Conservation (phyloP, 768 basidiomycete genomes). For the Boletus huronensis region DNA sequence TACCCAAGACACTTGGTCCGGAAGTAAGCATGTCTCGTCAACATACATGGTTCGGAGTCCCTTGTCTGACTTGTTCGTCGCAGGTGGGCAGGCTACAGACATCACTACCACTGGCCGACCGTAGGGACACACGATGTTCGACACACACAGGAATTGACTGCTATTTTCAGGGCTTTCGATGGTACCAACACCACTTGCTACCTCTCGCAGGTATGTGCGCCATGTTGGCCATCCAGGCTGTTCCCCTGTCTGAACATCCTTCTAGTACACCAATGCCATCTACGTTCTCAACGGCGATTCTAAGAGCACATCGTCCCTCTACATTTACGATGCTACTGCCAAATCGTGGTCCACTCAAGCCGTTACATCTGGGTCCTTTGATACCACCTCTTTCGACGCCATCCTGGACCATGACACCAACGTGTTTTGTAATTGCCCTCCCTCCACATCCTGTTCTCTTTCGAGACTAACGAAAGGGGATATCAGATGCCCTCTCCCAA, state of each 20-base stretch:
- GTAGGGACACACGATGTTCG: constrained; percentile 41
- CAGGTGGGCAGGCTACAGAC: constrained; percentile 46
- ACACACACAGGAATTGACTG: neutral
- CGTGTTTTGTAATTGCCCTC: constrained; percentile 58
- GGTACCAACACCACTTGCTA: constrained; percentile 65
- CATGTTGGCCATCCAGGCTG: neutral
- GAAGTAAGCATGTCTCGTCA: constrained; percentile 35
- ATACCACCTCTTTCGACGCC: constrained; percentile 60
- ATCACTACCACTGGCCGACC: constrained; percentile 75
- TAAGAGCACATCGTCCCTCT: constrained; percentile 61
- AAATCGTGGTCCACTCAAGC: constrained; percentile 79
- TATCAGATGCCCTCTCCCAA: constrained; percentile 64
- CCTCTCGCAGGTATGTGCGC: constrained; percentile 54
- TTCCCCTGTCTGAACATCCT: constrained; percentile 2
- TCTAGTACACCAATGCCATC: constrained; percentile 77
- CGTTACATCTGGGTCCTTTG: constrained; percentile 50
- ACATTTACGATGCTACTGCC: constrained; percentile 75
- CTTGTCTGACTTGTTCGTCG: constrained; percentile 3
- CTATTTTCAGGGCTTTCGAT: constrained; percentile 55
- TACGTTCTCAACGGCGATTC: constrained; percentile 81
- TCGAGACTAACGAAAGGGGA: constrained; percentile 6
- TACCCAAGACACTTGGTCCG: constrained; percentile 62
- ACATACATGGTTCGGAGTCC: neutral
- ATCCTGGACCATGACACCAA: constrained; percentile 96
- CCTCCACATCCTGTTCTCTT: neutral